Evolutionary conservation across 805 yeast species (phyloP).

Genomic region (Wickerhamomyces ciferrii): DNA sequence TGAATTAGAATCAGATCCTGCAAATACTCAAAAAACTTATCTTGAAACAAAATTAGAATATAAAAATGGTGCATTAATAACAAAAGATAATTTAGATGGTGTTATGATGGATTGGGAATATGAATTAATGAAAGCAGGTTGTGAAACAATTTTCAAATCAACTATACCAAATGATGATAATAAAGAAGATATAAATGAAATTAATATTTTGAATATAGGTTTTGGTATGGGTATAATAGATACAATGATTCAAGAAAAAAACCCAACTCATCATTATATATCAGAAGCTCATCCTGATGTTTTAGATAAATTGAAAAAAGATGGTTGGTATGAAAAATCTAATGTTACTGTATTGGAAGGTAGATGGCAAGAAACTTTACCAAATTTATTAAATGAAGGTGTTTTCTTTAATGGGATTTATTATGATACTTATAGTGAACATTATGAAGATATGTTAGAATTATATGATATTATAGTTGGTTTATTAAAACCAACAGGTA

Average conservation of each 20-base stretch:
- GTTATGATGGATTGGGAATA: slow-evolving; percentile 99
- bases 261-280: slow-evolving; percentile 74
- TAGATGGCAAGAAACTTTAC: slow-evolving; percentile 86
- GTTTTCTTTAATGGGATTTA: slow-evolving; percentile 87
- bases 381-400: slow-evolving; percentile 55
- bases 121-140: slow-evolving; percentile 74
- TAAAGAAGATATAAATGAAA: slow-evolving; percentile 28
- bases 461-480: slow-evolving; percentile 81
- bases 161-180: slow-evolving; percentile 13
- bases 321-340: slow-evolving; percentile 79
- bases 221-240: slow-evolving; percentile 98
- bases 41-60: slow-evolving; percentile 64
- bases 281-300: slow-evolving; percentile 96
- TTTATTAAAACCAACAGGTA: slow-evolving; percentile 72
- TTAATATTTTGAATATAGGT: slow-evolving; percentile 75
- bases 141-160: slow-evolving; percentile 61
- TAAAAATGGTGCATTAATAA: slow-evolving; percentile 61
- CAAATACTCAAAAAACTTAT: slow-evolving; percentile 60
- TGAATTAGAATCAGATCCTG: slow-evolving; percentile 42
- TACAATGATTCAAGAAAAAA: slow-evolving; percentile 53
- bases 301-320: slow-evolving; percentile 52
- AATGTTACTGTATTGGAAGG: slow-evolving; percentile 77
- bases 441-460: slow-evolving; percentile 83
- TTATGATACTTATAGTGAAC: slow-evolving; percentile 92
- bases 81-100: slow-evolving; percentile 74